Evolutionary conservation across 1,139 yeast species (phyloP), one percentile per base, ranked within the genome.

Genomic region (Ogataea hybrid): DNA sequence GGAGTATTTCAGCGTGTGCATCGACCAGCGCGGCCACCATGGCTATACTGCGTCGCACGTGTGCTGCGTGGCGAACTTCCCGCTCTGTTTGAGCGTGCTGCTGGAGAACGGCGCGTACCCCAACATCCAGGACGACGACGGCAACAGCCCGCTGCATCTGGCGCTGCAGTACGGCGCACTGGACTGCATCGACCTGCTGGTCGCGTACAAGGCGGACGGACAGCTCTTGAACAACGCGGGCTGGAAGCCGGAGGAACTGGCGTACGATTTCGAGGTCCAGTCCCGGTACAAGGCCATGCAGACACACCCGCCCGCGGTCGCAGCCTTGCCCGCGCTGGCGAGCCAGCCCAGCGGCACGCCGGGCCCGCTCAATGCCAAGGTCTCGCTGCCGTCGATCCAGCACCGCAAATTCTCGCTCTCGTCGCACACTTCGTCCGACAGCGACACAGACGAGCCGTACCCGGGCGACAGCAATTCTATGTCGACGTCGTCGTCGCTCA

Each of bases 361-460:
- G n/a, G 18, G 21, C 18, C 32, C 28, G 12, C 28, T 23, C 28
- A 22, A 28, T 22, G 27, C 39, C 23, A 52, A 51, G 36, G 28
- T 56, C 7, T 39, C 48, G 18, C 37, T 57, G 20, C 61, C 60
- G 6, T 16, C 57, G 8, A 56, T 57, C 32, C 94, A 84, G 62
- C 95, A 97, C 37, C 87, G 99, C 65, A 94, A 90, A 68, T 92
- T 89, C 65, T 92, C 98, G 16, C 85, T 90, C 51, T 89, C 97
- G 4, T 89, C 97, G 2, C 85, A 96, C 15, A 79, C 92, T 2
- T 65, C 79, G 43, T 74, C 81, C 35, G 92, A 85, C 32, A 54
- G 47, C 11, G 51, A 44, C 25, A 34, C 47, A 4, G 57, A 50
- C 31, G 42, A 35, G 11, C 41, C 32, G 29, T 31, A 37, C 7